phyloP scores from a whole-genome alignment of 2,329 filamentous ascomycete species.

The Thelonectria blattea region DNA sequence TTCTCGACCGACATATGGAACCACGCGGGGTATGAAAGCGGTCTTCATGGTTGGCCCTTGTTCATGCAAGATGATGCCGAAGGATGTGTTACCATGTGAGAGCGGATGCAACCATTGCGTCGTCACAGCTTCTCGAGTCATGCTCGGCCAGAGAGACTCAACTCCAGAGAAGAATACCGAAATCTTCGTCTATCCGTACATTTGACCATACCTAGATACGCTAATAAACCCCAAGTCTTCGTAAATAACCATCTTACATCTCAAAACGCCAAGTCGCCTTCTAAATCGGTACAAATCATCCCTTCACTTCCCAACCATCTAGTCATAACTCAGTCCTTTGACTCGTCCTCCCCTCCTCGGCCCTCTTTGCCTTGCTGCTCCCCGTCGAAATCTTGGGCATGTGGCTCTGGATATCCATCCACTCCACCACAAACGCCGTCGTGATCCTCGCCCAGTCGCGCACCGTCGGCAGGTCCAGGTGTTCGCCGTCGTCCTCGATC shows the following conservation, averaged over 20 bases:
- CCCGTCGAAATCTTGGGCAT: conserved; percentile 39
- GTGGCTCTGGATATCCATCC: conserved; percentile 74
- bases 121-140: neutral
- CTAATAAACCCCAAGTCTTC: too few relatives aligned
- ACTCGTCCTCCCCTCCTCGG: conserved; percentile 35
- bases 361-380: conserved; percentile 36
- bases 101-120: neutral
- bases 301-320: neutral
- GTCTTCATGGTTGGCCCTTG: conserved; percentile 1
- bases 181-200: neutral
- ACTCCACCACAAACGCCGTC: conserved; percentile 85
- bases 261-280: conserved; percentile 28
- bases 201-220: neutral
- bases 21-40: conserved; percentile 10
- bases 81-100: neutral
- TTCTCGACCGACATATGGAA: neutral
- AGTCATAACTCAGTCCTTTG: conserved; percentile 44
- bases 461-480: conserved; percentile 80
- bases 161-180: neutral
- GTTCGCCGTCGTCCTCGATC: conserved; percentile 80
- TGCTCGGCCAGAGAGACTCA: neutral
- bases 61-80: neutral
- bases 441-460: conserved; percentile 88
- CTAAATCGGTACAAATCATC: conserved; percentile 9
- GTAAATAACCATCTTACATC: neutral